Conservation (phyloP, 257 asterid species). For the Solanum chmielewskii region DNA sequence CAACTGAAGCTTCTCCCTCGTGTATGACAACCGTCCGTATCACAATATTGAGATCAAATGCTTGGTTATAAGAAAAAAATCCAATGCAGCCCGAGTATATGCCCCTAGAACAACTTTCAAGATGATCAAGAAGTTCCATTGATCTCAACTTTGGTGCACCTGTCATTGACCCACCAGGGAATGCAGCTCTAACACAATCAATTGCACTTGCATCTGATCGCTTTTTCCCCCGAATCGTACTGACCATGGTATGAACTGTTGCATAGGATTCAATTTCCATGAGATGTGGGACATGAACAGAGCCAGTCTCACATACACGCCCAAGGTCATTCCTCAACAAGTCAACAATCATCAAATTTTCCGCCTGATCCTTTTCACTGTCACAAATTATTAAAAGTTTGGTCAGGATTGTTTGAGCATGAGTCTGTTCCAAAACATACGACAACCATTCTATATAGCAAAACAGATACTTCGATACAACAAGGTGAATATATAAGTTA, state of each 20-base stretch:
- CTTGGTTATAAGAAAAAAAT: constrained; percentile 78
- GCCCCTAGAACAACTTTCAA: constrained; percentile 81
- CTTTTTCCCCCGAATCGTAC: constrained; percentile 73
- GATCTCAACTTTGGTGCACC: constrained; percentile 98
- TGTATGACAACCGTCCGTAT: constrained; percentile 68
- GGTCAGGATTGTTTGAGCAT: not conserved
- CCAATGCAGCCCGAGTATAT: constrained; percentile 97
- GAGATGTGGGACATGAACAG: constrained; percentile 83
- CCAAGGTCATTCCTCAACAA: constrained; percentile 93
- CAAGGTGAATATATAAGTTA: not conserved
- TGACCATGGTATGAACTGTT: constrained; percentile 96
- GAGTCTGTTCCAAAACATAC: not conserved
- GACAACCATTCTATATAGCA: not conserved
- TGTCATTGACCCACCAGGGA: constrained; percentile 99
- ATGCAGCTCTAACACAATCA: constrained; percentile 81
- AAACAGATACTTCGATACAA: not conserved
- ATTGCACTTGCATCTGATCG: constrained; percentile 44
- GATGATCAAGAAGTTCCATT: constrained; percentile 80
- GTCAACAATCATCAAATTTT: constrained; percentile 94
- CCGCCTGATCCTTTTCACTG: constrained; percentile 99
- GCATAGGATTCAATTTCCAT: constrained; percentile 95
- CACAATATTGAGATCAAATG: constrained; percentile 89
- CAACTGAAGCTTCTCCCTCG: constrained; percentile 68
- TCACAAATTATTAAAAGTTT: not conserved
- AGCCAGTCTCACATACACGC: constrained; percentile 95